Evolutionary conservation across 768 basidiomycete species (phyloP).

Genomic region (Psilocybe cyanescens): DNA sequence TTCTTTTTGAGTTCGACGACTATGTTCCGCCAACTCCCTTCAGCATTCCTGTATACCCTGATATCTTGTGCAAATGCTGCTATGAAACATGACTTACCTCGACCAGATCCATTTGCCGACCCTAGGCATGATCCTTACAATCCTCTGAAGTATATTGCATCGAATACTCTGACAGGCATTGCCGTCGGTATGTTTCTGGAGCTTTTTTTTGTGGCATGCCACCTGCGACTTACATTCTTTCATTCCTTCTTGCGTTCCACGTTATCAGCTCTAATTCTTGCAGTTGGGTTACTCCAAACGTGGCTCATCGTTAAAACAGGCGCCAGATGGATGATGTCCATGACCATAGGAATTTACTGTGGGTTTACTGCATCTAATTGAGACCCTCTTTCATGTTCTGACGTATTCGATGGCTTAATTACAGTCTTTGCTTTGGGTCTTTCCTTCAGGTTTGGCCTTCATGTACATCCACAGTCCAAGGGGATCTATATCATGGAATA

Average conservation of each 20-base stretch:
- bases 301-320: slow-evolving; percentile 46
- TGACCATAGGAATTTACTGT: slow-evolving; percentile 67
- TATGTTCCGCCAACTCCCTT: neutral
- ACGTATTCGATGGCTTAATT: neutral
- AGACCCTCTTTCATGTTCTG: neutral
- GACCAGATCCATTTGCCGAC: slow-evolving; percentile 53
- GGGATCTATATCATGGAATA: slow-evolving; percentile 60
- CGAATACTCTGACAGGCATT: slow-evolving; percentile 52
- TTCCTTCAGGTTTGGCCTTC: slow-evolving; percentile 57
- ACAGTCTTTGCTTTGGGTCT: slow-evolving; percentile 63
- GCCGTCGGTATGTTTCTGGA: slow-evolving; percentile 32
- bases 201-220: neutral
- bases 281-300: slow-evolving; percentile 47
- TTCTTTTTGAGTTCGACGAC: neutral
- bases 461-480: slow-evolving; percentile 53
- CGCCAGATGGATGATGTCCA: slow-evolving; percentile 61
- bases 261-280: slow-evolving; percentile 37
- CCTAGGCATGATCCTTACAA: slow-evolving; percentile 40
- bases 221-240: neutral
- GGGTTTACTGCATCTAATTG: slow-evolving; percentile 20
- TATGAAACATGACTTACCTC: slow-evolving; percentile 19
- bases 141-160: slow-evolving; percentile 58
- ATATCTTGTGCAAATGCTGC: slow-evolving; percentile 19
- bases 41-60: slow-evolving; percentile 13
- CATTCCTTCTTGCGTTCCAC: neutral